Evolutionary conservation across 2,329 filamentous ascomycete species (phyloP), one percentile per base, ranked within the genome.

Genomic region (Mollisia scopiformis): DNA sequence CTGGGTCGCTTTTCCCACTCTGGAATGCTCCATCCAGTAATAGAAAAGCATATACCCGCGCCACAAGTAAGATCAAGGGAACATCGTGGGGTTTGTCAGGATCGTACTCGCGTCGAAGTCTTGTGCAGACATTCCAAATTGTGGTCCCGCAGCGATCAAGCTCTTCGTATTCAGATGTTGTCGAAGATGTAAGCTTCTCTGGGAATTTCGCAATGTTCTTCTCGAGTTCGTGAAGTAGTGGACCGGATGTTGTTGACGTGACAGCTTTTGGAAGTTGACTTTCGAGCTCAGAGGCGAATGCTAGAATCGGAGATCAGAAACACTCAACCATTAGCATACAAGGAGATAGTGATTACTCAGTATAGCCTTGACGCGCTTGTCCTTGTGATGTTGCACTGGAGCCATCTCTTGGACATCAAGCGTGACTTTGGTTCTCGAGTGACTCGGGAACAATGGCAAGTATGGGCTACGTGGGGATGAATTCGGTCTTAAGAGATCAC

Each of bases 111-210:
- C 77, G 74, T 37, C 74, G 76, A 6, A 86, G 69, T 27, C 82
- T 80, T 1, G 86, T 86, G 41, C 86, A 86, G 6, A 82, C 71
- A 65, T 92, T 92, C 89, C 89, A 92, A 7, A 92, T 75, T 25
- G 78, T 76, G 0, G 83, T 81, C 58, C 84, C 89, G 6, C 78
- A 66, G 5, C 66, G 73, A 62, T 90, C 87, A 2, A 91, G 75
- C 5, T 83, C 79, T 25, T 76, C 73, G 43, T 78, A 76, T 56
- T 73, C 78, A 3, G 73, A 66, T 4, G 70, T 66, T 25, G 73
- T 64, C 31, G 69, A 54, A 1, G 71, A 43, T 13, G 66, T 68
- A 1, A 76, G 64, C 10, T 69, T 72, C 23, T 68, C 74, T 23
- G 76, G 72, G 27, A 74, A 75, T 35, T 66, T 70, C 1, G 61